Percentiles rank a stretch among this genome's conserved stretches.
Conservation (phyloP, 2,329 filamentous ascomycete genomes). For the Colletotrichum filicis region DNA sequence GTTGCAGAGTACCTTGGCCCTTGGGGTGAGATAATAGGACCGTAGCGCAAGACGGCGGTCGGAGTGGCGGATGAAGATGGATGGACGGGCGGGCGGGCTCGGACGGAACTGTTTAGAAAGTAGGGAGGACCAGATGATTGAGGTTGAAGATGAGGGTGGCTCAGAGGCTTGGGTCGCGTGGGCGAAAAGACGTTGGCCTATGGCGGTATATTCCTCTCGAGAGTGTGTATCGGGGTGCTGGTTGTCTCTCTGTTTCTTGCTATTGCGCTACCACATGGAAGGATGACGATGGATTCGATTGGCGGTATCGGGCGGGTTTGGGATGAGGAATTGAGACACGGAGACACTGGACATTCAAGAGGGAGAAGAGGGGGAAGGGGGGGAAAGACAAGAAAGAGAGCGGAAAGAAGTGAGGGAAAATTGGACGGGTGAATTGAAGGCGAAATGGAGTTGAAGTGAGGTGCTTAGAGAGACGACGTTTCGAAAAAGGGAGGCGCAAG, state of each 20-base stretch:
- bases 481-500: slow-evolving; percentile 28
- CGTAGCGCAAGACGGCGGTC: slow-evolving; percentile 31
- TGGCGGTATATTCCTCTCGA: not conserved
- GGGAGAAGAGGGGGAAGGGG: not conserved
- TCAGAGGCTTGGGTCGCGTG: slow-evolving; percentile 29
- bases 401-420: not conserved
- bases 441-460: slow-evolving; percentile 7
- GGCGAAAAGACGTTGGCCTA: not conserved
- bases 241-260: not conserved
- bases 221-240: not conserved
- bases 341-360: not conserved
- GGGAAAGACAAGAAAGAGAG: not conserved
- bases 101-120: slow-evolving; percentile 9
- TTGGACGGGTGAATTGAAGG: slow-evolving; percentile 10
- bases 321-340: not conserved
- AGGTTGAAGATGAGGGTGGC: slow-evolving; percentile 5
- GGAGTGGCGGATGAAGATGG: slow-evolving; percentile 10
- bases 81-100: slow-evolving; percentile 16
- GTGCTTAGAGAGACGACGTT: slow-evolving; percentile 14
- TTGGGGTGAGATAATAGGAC: not conserved
- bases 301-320: not conserved
- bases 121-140: slow-evolving; percentile 26
- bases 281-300: slow-evolving; percentile 13
- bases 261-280: slow-evolving; percentile 14
- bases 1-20: too few species aligned